A percentile compares a stretch with the other conserved stretches of the same genome.
Evolutionary conservation across 352 stramenopile genomes (phyloP).

Genomic region (Pythium folliculosum): DNA sequence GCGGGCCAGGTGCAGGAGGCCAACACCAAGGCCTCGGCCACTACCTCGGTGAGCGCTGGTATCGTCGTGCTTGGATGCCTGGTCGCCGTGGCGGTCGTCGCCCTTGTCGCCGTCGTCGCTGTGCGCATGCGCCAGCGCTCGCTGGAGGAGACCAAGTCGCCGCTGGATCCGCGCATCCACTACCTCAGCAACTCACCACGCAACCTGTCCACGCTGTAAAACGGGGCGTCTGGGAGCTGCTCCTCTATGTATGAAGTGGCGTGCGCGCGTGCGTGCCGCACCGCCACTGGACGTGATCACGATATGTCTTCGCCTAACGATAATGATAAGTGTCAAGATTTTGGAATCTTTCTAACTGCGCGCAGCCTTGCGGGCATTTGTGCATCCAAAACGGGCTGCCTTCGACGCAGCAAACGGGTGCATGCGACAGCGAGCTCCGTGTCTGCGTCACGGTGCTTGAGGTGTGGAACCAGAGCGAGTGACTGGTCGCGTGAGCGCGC

Average conservation of each 20-base stretch:
- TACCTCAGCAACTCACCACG: slow-evolving; percentile 24
- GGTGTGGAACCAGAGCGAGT: background rate
- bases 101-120: slow-evolving; percentile 40
- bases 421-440: background rate
- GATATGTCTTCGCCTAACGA: background rate
- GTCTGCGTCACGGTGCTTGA: background rate
- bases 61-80: slow-evolving; percentile 44
- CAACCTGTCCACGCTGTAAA: slow-evolving; percentile 16
- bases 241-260: slow-evolving; percentile 4
- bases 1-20: slow-evolving; percentile 23
- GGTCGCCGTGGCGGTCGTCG: slow-evolving; percentile 42
- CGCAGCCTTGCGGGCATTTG: background rate
- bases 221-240: background rate
- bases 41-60: slow-evolving; percentile 24
- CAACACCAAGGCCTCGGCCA: slow-evolving; percentile 35
- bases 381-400: too few species aligned
- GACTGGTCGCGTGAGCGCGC: background rate
- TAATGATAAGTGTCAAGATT: slow-evolving; percentile 9
- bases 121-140: slow-evolving; percentile 46
- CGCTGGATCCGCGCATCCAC: slow-evolving; percentile 33
- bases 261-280: slow-evolving; percentile 1
- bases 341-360: background rate
- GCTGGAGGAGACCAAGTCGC: slow-evolving; percentile 43
- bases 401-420: background rate
- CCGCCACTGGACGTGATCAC: slow-evolving; percentile 4